Base-by-base conservation (phyloP, 2,329 filamentous ascomycete species). In the Monosporascus cannonballus region DNA sequence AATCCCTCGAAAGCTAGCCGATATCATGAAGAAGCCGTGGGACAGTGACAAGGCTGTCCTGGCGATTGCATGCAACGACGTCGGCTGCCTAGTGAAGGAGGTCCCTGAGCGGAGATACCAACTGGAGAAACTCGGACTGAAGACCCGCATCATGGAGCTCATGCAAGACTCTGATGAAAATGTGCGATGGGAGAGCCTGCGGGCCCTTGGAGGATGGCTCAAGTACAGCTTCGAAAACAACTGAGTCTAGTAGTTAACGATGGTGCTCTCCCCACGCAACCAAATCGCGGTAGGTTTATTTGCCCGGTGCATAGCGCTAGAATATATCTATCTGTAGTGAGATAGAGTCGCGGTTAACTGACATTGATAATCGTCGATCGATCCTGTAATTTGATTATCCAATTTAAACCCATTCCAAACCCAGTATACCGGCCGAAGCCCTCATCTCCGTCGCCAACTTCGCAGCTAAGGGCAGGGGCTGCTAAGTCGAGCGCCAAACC, bases 41-140 rank as follows among this genome's bases (percentile, higher is more conserved):
- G 81, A 77, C 80, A 90, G 86, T 54, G 89, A 94, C 64, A 90
- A 89, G 67, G 89, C 94, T 65, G 92, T 96, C 22, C 76, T 96
- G 58, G 92, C 92, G 2, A 93, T 96, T 72, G 92, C 88, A 20
- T 96, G 91, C 73, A 96, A 95, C 68, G 92, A 96, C 66, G 83
- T 96, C 20, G 91, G 90, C n/a, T 86, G 79, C 57, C 73, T 96
- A 55, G 91, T 96, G 48, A 92, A 89, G 71, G 89, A 95, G 70
- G 88, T 93, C 51, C 91, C 92, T 0, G 91, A 96, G 74, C 89
- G 86, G 74, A 78, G 92, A 64, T 76, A 79, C 54, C 82, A 87
- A 68, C 77, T 96, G 61, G 92, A 96, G 75, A 91, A 86, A 73
- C 71, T 91, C 44, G 90, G 90, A 0, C 72, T 96, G 57, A 96